Conservation (phyloP, 257 asterid species). For the Avicennia marina region DNA sequence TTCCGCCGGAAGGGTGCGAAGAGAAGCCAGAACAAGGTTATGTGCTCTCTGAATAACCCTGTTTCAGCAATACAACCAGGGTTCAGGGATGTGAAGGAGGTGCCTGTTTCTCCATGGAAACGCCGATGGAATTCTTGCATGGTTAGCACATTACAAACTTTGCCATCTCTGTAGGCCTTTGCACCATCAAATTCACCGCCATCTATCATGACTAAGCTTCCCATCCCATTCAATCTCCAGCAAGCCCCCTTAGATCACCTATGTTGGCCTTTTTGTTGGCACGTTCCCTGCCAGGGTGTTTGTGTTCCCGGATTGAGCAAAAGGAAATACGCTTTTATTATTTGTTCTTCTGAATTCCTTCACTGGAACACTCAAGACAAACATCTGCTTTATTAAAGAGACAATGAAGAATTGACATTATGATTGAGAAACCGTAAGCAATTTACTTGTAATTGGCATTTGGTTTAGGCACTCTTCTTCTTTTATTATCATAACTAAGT, state of each 20-base stretch:
- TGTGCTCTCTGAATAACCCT: conserved; percentile 80
- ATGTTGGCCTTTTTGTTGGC: conserved; percentile 93
- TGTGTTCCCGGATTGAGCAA: conserved; percentile 49
- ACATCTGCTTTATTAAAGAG: too few relatives aligned
- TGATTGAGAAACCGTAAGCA: too few relatives aligned
- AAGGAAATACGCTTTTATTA: background rate
- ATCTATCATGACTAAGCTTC: conserved; percentile 75
- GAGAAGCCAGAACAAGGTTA: conserved; percentile 77
- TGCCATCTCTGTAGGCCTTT: conserved; percentile 94
- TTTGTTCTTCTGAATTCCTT: too few relatives aligned
- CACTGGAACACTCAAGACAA: too few relatives aligned
- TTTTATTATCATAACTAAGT: too few relatives aligned
- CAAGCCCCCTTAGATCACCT: conserved; percentile 84
- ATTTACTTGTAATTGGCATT: too few relatives aligned
- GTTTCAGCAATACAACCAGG: conserved; percentile 94
- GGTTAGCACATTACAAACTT: conserved; percentile 92
- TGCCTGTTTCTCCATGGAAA: conserved; percentile 69
- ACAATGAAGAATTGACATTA: background rate
- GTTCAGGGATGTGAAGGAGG: conserved; percentile 74
- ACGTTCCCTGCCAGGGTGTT: conserved; percentile 97
- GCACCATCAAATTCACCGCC: conserved; percentile 94
- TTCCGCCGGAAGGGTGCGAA: conserved; percentile 95
- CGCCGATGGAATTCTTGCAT: conserved; percentile 92
- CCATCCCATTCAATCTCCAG: conserved; percentile 62
- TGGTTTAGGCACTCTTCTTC: too few relatives aligned